Conservation (phyloP, 2,329 filamentous ascomycete species). For the Colletotrichum tofieldiae region DNA sequence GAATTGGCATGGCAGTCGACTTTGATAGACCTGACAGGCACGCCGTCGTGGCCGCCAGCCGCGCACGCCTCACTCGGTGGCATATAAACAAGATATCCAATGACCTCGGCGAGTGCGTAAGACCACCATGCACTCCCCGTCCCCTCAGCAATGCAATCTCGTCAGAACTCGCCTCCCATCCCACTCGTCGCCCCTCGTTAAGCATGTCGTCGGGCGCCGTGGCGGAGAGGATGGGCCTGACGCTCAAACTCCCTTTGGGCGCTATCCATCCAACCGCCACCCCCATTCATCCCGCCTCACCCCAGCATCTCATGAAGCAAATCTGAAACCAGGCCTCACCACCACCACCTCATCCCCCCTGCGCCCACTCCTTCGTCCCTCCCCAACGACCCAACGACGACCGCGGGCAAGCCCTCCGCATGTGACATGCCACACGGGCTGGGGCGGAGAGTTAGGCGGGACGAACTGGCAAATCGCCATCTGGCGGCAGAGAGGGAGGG, state of each 20-base stretch:
- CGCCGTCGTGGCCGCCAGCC: neutral
- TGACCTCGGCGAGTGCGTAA: neutral
- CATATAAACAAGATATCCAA: neutral
- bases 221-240: neutral
- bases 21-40: neutral
- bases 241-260: slow-evolving; percentile 27
- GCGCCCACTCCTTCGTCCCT: neutral
- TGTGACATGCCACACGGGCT: slow-evolving; percentile 19
- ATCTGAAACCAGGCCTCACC: slow-evolving; percentile 57
- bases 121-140: neutral
- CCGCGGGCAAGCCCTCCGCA: neutral
- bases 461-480: slow-evolving; percentile 39
- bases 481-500: neutral
- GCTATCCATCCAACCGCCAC: slow-evolving; percentile 15
- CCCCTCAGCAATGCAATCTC: slow-evolving; percentile 5
- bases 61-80: neutral
- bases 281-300: slow-evolving; percentile 32
- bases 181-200: neutral
- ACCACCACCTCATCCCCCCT: slow-evolving; percentile 11
- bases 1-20: neutral
- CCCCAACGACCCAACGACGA: slow-evolving; percentile 1
- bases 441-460: slow-evolving; percentile 19
- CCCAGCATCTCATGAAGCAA: slow-evolving; percentile 56
- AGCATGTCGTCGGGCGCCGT: neutral
- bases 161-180: neutral